A percentile compares a stretch with the other conserved stretches of the same genome.
Conservation (phyloP, 495 filamentous ascomycete genomes). For the Podospora anserina region DNA sequence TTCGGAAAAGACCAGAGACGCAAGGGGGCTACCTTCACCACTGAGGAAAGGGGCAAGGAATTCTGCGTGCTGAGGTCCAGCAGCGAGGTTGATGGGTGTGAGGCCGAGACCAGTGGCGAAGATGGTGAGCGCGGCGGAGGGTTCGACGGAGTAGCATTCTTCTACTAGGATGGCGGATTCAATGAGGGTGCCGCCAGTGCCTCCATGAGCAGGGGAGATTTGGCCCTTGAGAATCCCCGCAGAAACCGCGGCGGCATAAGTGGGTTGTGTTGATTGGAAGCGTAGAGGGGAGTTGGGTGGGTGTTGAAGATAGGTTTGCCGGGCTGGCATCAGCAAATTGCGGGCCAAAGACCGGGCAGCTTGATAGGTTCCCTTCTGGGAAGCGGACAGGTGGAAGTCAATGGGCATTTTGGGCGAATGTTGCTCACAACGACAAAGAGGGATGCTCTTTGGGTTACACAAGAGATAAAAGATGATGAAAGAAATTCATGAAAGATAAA, state of each 20-base stretch:
- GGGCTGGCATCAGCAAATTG: constrained; percentile 36
- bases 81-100: constrained; percentile 45
- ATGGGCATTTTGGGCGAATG: constrained; percentile 30
- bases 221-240: constrained; percentile 50
- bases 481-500: not conserved
- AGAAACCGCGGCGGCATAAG: constrained; percentile 41
- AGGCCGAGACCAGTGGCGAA: constrained; percentile 52
- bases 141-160: constrained; percentile 51
- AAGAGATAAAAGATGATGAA: not conserved
- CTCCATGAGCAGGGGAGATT: constrained; percentile 43
- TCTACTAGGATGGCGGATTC: constrained; percentile 52
- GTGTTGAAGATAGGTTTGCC: constrained; percentile 34
- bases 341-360: constrained; percentile 37
- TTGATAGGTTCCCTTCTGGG: constrained; percentile 35
- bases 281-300: constrained; percentile 30
- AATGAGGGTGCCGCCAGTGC: constrained; percentile 40
- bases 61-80: constrained; percentile 39
- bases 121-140: constrained; percentile 47
- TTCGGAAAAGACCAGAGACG: constrained; percentile 49
- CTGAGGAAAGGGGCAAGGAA: constrained; percentile 51
- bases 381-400: constrained; percentile 41
- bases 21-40: constrained; percentile 45
- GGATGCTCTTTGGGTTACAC: not conserved
- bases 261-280: constrained; percentile 47
- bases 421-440: not conserved